A percentile compares a stretch with the other conserved stretches of the same genome.
Evolutionary conservation across 169 alveolate species (phyloP).

Genomic region (Miamiensis avidus): DNA sequence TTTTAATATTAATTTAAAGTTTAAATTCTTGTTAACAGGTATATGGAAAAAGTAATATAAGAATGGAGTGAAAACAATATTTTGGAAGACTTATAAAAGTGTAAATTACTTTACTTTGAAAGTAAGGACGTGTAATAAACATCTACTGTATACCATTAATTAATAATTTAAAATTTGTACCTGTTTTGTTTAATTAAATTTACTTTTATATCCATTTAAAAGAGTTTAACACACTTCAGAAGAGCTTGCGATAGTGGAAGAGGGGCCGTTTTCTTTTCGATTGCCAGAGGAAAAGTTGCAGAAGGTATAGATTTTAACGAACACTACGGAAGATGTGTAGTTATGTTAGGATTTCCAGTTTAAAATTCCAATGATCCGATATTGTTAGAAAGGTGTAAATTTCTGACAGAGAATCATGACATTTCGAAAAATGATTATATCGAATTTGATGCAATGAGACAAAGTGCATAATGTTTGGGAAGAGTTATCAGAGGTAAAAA

Average conservation of each 20-base stretch:
- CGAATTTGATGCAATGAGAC: constrained; percentile 98
- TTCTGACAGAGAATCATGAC: constrained; percentile 85
- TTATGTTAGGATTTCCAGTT: constrained; percentile 97
- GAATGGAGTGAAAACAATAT: constrained; percentile 97
- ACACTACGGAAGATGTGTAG: constrained; percentile 98
- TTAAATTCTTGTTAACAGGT: constrained; percentile 14
- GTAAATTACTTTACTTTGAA: constrained; percentile 95
- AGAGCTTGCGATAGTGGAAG: constrained; percentile 98
- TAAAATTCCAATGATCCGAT: constrained; percentile 91
- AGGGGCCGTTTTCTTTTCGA: constrained; percentile 97
- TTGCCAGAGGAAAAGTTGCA: constrained; percentile 98
- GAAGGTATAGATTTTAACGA: constrained; percentile 99
- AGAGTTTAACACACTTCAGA: constrained; percentile 69
- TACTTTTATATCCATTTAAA: not conserved
- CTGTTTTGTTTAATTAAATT: not conserved
- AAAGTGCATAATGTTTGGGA: constrained; percentile 98
- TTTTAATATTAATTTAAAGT: not conserved
- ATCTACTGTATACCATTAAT: constrained; percentile 90
- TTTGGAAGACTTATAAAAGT: constrained; percentile 89
- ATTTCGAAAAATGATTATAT: constrained; percentile 95
- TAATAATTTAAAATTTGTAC: not conserved
- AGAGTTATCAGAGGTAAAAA: constrained; percentile 94
- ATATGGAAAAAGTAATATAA: constrained; percentile 67
- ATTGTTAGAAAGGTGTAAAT: constrained; percentile 63
- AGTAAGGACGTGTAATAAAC: constrained; percentile 97